Evolutionary conservation across 352 stramenopile species (phyloP), one percentile per base, ranked within the genome.

Genomic region (Elongisporangium anandrum): DNA sequence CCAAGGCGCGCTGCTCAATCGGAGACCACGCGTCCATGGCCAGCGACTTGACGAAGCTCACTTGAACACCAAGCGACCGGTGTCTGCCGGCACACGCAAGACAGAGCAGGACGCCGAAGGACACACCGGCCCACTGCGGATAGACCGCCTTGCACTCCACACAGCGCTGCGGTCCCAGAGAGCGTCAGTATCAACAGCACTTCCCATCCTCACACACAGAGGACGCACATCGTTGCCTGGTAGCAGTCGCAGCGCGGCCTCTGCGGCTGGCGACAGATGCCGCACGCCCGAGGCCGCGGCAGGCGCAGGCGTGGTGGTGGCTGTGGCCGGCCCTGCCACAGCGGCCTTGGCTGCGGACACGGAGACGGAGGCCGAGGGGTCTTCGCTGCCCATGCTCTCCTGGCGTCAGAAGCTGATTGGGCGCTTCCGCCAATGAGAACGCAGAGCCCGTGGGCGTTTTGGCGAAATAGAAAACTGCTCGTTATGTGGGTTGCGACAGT

Each of bases 21-120:
- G 55, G 19, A 9, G 79, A 76, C 84, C 86, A 95, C 9, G 64
- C 72, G 59, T 95, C 86, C 83, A 95, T 94, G 16, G 61, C 68
- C 10, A 95, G 54, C 9, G 84, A 94, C 73, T 93, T 92, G 69
- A 95, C 84, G 60, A 94, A 90, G 67, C 82, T 94, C 56, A 81
- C 79, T 50, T 74, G 70, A 8, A 95, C 86, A 4, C 86, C 86
- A n/a, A 95, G 61, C 16, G 86, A 81, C 23, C 86, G 82, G 68
- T 95, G 86, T 56, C 79, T 81, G 12, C 86, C 86, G 1, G 86
- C 84, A 58, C 86, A 95, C 15, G 51, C 58, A 45, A 95, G 63
- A 56, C 86, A 95, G 26, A 95, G 68, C 48, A 95, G 66, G 52
- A 94, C 66, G n/a, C 86, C 86, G 57, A 92, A 93, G 2, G 82